A percentile compares a stretch with the other conserved stretches of the same genome.
Conservation (phyloP, 495 filamentous ascomycete genomes). For the Podospora didyma region DNA sequence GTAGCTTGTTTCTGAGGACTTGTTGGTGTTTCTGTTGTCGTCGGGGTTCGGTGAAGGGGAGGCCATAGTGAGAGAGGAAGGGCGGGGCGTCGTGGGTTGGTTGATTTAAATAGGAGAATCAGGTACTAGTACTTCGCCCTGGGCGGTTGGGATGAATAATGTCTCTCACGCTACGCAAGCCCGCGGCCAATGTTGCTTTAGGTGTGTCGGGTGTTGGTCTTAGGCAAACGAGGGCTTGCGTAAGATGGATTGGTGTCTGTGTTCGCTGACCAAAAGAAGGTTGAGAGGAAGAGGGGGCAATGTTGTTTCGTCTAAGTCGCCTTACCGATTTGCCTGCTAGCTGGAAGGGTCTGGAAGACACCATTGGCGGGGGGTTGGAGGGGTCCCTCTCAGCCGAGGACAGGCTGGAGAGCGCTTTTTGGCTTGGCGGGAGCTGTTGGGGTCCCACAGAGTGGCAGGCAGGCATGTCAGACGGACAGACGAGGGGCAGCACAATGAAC, state of each 20-base stretch:
- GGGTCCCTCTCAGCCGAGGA: too few species aligned
- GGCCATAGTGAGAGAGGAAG: slow-evolving; percentile 35
- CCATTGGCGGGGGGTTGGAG: neutral
- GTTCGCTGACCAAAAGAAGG: neutral
- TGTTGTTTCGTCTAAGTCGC: neutral
- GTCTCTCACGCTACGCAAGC: neutral
- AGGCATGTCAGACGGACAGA: too few species aligned
- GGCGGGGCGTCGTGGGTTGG: neutral
- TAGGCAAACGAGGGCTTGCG: neutral
- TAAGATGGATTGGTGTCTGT: too few species aligned
- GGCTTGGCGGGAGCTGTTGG: too few species aligned
- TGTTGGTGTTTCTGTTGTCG: slow-evolving; percentile 18
- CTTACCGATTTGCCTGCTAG: neutral
- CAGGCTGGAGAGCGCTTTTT: too few species aligned
- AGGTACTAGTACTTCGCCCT: too few species aligned
- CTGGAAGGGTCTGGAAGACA: slow-evolving; percentile 6
- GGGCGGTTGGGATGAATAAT: too few species aligned
- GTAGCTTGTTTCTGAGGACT: slow-evolving; percentile 39
- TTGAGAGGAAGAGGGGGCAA: neutral
- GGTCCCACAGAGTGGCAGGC: too few species aligned
- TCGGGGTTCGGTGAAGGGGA: slow-evolving; percentile 32
- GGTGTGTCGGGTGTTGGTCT: neutral
- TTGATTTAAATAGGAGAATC: slow-evolving; percentile 4
- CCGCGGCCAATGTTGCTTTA: neutral
- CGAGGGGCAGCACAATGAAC: too few species aligned